A percentile compares a stretch with the other conserved stretches of the same genome.
phyloP scores from a whole-genome alignment of 352 stramenopile genomes.

The Phytophthora syringae region DNA sequence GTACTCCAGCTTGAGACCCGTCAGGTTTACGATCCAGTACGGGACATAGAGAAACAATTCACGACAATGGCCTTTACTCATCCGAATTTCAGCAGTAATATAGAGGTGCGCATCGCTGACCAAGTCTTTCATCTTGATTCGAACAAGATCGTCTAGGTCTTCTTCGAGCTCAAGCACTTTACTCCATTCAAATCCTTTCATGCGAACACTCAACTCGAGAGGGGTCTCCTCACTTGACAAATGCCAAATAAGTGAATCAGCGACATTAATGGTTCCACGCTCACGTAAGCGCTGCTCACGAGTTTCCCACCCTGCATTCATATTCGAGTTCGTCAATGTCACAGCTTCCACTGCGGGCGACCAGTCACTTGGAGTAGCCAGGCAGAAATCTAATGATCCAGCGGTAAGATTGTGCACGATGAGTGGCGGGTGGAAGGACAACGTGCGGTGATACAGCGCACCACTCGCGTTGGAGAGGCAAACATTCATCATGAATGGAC shows the following conservation, averaged over 20 bases:
- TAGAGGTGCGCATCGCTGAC: slow-evolving; percentile 78
- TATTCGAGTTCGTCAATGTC: slow-evolving; percentile 37
- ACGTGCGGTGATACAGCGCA: slow-evolving; percentile 73
- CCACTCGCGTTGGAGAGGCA: slow-evolving; percentile 60
- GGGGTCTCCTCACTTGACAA: slow-evolving; percentile 80
- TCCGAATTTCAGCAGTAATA: slow-evolving; percentile 68
- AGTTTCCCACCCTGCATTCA: slow-evolving; percentile 77
- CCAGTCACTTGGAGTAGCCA: slow-evolving; percentile 79
- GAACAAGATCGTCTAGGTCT: slow-evolving; percentile 58
- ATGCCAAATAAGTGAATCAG: slow-evolving; percentile 85
- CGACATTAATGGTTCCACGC: slow-evolving; percentile 77
- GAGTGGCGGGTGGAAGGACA: slow-evolving; percentile 80
- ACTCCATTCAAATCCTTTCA: slow-evolving; percentile 90
- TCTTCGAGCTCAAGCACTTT: slow-evolving; percentile 63
- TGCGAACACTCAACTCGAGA: slow-evolving; percentile 77
- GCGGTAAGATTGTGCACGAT: slow-evolving; percentile 85
- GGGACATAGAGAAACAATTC: slow-evolving; percentile 87
- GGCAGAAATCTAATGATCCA: slow-evolving; percentile 71
- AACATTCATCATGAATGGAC: slow-evolving; percentile 82
- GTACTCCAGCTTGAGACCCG: slow-evolving; percentile 83
- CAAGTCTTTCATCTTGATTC: slow-evolving; percentile 82
- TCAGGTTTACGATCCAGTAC: slow-evolving; percentile 91
- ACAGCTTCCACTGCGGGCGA: slow-evolving; percentile 52
- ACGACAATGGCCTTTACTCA: slow-evolving; percentile 58
- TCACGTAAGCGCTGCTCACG: slow-evolving; percentile 79